Evolutionary conservation across 1,139 yeast species (phyloP), one percentile per base, ranked within the genome.

Genomic region (Pichia sp.): DNA sequence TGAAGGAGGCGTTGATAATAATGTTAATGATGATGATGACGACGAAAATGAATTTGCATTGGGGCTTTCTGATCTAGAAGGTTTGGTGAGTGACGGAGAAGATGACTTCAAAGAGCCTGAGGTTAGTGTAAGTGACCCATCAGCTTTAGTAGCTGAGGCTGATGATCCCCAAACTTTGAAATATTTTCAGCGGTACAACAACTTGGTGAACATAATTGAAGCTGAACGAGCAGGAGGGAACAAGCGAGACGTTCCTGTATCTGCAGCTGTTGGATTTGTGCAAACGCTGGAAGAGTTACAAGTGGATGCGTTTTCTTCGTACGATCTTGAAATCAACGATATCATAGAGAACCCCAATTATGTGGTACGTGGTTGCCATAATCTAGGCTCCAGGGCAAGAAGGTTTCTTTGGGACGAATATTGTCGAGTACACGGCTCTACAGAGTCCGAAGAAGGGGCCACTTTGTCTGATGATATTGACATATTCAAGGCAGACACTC

Each of bases 251-350:
- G 29, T 16, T 16, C 34, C 29, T 12, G 29, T 34, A 2, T 3
- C 3, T 17, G 24, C 42, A 7, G 41, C 16, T 1, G 16, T 34
- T 34, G 42, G 49, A 4, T 53, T 42, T 10, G n/a, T 55, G 3
- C 27, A 44, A 31, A 12, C 54, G 4, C 65, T 78, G 10, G 60
- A 62, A 8, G 64, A 62, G 6, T 34, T 56, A 4, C 31, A 62
- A 0, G 58, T 76, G 4, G 73, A 78, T 56, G 77, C 80, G 0
- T 77, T 62, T 56, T 69, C 75, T 4, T 63, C 77, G 0, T 81
- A 83, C 80, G 81, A 77, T 44, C 63, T 68, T 0, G 83, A 78
- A 60, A 66, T 73, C n/a, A 63, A 67, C 6, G 70, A 70, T 46
- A 60, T 81, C 1, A 63, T 74, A 1, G 60, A 68, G 34, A 77